Conservation (phyloP, 1,139 yeast genomes). For the Petasospora fabianii region DNA sequence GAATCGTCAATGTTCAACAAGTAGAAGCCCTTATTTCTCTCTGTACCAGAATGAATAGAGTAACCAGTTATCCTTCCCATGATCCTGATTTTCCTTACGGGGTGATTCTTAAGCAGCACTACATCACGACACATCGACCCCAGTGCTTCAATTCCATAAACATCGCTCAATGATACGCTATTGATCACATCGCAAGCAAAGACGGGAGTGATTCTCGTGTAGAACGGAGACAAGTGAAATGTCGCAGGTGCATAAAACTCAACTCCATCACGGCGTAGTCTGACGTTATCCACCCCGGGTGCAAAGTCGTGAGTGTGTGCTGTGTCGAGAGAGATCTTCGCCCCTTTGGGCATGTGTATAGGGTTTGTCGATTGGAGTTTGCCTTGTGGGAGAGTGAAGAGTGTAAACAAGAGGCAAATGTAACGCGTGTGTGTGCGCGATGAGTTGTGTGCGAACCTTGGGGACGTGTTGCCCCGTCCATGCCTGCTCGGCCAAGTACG, state of each 20-base stretch:
- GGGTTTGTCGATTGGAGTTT: too few species aligned
- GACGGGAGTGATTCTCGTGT: constrained; percentile 29
- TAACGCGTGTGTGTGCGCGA: not conserved
- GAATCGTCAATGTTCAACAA: constrained; percentile 31
- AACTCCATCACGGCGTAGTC: constrained; percentile 25
- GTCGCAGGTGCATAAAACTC: constrained; percentile 35
- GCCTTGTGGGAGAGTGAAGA: not conserved
- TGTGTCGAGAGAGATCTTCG: constrained; percentile 8
- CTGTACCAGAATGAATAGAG: constrained; percentile 7
- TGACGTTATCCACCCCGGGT: constrained; percentile 34
- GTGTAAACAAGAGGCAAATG: not conserved
- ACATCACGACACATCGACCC: constrained; percentile 17
- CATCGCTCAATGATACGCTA: constrained; percentile 20
- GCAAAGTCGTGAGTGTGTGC: constrained; percentile 28
- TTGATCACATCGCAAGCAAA: constrained; percentile 30
- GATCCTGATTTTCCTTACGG: constrained; percentile 30
- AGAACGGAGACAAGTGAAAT: constrained; percentile 35
- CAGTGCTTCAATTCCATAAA: constrained; percentile 30
- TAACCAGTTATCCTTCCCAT: constrained; percentile 33
- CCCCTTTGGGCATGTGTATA: constrained; percentile 10
- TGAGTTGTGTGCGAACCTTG: not conserved
- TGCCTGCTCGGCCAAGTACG: constrained; percentile 11
- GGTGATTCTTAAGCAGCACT: constrained; percentile 36
- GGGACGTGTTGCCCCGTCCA: constrained; percentile 9
- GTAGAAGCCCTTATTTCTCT: constrained; percentile 7